Evolutionary conservation across 2,329 filamentous ascomycete species (phyloP).

Genomic region (Botrytis fragariae): DNA sequence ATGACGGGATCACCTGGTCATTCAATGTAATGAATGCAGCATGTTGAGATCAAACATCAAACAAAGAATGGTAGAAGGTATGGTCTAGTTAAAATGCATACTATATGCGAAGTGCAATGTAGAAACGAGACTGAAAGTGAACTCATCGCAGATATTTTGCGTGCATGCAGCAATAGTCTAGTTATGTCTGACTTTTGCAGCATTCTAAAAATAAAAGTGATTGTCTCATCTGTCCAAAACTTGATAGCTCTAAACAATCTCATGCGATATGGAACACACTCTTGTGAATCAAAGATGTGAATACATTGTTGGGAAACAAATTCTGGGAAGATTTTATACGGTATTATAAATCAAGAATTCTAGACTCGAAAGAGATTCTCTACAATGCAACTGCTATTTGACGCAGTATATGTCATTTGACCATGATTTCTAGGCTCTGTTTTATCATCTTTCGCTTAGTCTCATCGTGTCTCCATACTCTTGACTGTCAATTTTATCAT

Average conservation of each 20-base stretch:
- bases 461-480: not conserved
- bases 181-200: not conserved
- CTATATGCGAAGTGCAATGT: not conserved
- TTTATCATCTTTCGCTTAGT: not conserved
- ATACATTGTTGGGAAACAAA: not conserved
- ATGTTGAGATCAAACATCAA: not conserved
- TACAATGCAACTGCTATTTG: not conserved
- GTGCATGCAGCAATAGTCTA: not conserved
- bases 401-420: not conserved
- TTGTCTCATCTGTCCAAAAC: not conserved
- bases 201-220: not conserved
- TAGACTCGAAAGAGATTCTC: not conserved
- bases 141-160: not conserved
- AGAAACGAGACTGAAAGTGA: not conserved
- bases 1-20: too few relatives aligned
- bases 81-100: not conserved
- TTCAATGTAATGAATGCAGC: too few relatives aligned
- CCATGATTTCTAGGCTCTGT: not conserved
- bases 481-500: not conserved
- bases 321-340: not conserved
- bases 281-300: not conserved
- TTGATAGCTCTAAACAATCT: not conserved
- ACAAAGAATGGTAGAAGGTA: not conserved
- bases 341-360: not conserved
- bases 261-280: not conserved